Conservation (phyloP, 352 stramenopile genomes). For the Globisporangium nunn region DNA sequence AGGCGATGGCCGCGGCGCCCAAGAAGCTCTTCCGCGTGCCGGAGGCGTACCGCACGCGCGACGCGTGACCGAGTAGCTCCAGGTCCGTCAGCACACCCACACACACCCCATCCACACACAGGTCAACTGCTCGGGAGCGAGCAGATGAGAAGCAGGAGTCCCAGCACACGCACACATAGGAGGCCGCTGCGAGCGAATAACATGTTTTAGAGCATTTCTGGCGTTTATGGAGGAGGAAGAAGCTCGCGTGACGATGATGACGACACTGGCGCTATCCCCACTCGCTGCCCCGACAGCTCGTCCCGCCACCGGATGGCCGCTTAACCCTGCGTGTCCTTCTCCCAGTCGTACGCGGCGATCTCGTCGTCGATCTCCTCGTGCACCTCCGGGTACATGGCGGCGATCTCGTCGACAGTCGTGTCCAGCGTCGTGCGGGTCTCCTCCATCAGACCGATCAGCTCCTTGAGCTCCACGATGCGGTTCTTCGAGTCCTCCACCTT, state of each 20-base stretch:
- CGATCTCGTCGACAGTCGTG: slow-evolving; percentile 82
- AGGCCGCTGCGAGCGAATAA: slow-evolving; percentile 6
- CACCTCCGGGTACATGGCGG: slow-evolving; percentile 83
- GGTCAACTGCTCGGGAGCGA: neutral
- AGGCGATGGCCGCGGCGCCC: slow-evolving; percentile 35
- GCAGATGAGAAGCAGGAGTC: neutral
- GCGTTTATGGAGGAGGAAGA: slow-evolving; percentile 6
- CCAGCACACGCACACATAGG: neutral
- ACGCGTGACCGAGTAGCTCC: slow-evolving; percentile 16
- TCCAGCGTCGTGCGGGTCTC: slow-evolving; percentile 77
- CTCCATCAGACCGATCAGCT: slow-evolving; percentile 77
- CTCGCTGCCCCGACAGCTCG: neutral
- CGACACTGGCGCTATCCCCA: neutral
- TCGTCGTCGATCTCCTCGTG: slow-evolving; percentile 84
- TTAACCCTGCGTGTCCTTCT: slow-evolving; percentile 85
- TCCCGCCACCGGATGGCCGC: neutral
- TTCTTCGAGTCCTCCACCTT: slow-evolving; percentile 83
- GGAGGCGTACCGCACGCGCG: slow-evolving; percentile 68
- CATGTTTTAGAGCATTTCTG: slow-evolving; percentile 12
- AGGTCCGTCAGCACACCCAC: too few relatives aligned
- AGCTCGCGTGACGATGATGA: neutral
- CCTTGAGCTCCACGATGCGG: slow-evolving; percentile 80
- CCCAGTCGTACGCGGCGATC: slow-evolving; percentile 86
- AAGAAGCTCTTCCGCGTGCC: slow-evolving; percentile 79
- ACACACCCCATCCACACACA: neutral